A percentile compares a stretch with the other conserved stretches of the same genome.
Evolutionary conservation across 805 yeast species (phyloP).

Genomic region (Kregervanrija pseudodelftensis): DNA sequence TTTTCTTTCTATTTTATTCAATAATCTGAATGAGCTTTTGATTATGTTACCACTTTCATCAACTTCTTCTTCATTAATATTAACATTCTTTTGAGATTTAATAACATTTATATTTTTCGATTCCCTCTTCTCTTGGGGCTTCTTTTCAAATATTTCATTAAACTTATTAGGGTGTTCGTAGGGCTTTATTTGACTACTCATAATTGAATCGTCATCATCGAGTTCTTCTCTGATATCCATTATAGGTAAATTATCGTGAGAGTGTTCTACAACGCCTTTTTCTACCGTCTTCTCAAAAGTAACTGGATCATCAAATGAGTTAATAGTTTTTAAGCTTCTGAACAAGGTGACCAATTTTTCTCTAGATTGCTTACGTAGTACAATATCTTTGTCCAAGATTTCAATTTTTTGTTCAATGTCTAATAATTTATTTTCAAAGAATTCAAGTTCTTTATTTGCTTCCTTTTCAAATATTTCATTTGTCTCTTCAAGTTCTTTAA

Average conservation of each 20-base stretch:
- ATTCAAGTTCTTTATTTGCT: slow-evolving; percentile 14
- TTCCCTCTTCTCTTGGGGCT: background rate
- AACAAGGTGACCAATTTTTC: slow-evolving; percentile 23
- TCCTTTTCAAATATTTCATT: slow-evolving; percentile 16
- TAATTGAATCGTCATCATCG: slow-evolving; percentile 75
- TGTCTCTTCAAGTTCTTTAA: slow-evolving; percentile 10
- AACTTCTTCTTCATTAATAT: slow-evolving; percentile 35
- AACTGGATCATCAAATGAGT: slow-evolving; percentile 25
- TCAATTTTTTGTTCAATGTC: slow-evolving; percentile 9
- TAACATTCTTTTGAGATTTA: slow-evolving; percentile 12
- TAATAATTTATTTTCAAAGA: slow-evolving; percentile 8
- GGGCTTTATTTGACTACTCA: slow-evolving; percentile 38
- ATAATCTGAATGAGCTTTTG: slow-evolving; percentile 3
- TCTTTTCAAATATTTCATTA: background rate
- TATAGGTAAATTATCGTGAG: slow-evolving; percentile 49
- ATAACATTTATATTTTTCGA: too few relatives aligned
- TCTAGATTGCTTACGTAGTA: slow-evolving; percentile 26
- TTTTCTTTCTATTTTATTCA: background rate
- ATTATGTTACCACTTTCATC: slow-evolving; percentile 6
- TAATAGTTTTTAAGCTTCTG: slow-evolving; percentile 16
- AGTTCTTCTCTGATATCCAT: slow-evolving; percentile 81
- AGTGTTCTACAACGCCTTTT: slow-evolving; percentile 10
- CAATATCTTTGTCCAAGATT: slow-evolving; percentile 29
- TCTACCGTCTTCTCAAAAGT: background rate
- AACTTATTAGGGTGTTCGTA: slow-evolving; percentile 8